Base-by-base conservation (phyloP, 2,329 filamentous ascomycete genomes). In the Didymella arachidicola region DNA sequence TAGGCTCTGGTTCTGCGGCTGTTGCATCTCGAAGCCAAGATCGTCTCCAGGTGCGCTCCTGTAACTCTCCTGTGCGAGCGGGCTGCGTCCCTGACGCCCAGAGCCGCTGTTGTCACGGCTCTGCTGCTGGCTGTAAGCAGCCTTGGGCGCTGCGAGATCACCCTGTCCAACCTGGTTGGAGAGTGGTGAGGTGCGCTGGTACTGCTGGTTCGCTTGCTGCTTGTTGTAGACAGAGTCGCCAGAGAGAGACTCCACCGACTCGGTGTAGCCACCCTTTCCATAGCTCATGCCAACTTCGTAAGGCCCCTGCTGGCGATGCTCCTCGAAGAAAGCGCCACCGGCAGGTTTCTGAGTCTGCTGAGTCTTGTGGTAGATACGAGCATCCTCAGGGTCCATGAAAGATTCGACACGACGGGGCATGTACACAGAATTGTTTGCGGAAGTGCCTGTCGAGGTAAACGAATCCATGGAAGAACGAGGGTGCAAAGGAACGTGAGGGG, bases 361-460 rank as follows among this genome's bases (percentile, higher is more conserved):
- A 2, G 88, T 87, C 69, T 91, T 84, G 68, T 87, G 84, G 72
- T 93, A 91, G 70, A 92, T 90, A 63, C 84, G 84, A 34, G 87
- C 85, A 70, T 94, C 91, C 73, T 95, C 91, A 7, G 89, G 87
- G 62, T 86, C 86, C 86, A 96, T 91, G 69, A 94, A 86, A 68
- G 85, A 90, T 68, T 93, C 89, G 46, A 93, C 87, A 41, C 86
- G 82, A 12, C 86, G 84, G 0, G 90, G 89, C 71, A 89, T 79
- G 67, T 87, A 87, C 29, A 92, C 81, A 0, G 86, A 88, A 65
- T 86, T 84, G 47, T 77, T 80, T 10, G 78, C 82, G 0, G 86
- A 87, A 19, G 81, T 82, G 3, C 78, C 82, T 3, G 51, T 53
- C n/a, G 87, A 90, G 52, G 84, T 74, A 48, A 86, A 80, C 42